phyloP scores from a whole-genome alignment of 2,329 filamentous ascomycete species.

The Arthrobotrys megalospora region DNA sequence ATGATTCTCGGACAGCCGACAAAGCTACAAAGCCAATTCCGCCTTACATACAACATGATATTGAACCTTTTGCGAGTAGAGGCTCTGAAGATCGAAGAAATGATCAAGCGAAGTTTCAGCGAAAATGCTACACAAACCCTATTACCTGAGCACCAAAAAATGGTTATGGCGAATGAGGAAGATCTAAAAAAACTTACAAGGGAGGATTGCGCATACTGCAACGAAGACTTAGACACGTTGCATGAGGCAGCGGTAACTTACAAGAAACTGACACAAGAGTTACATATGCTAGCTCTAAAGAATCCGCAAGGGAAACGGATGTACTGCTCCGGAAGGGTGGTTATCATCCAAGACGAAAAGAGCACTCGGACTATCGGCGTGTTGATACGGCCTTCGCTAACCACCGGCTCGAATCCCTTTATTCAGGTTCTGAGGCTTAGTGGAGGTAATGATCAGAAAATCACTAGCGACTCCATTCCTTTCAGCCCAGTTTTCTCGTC shows the following conservation, averaged over 20 bases:
- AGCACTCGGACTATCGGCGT: conserved; percentile 61
- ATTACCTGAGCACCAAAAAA: conserved; percentile 94
- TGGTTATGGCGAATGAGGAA: conserved; percentile 90
- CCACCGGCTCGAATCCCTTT: conserved; percentile 72
- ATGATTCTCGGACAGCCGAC: conserved; percentile 98
- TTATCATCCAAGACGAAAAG: conserved; percentile 78
- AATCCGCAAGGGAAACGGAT: conserved; percentile 87
- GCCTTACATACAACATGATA: conserved; percentile 99
- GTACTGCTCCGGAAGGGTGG: conserved; percentile 80
- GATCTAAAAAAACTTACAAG: conserved; percentile 91
- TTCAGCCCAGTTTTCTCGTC: conserved; percentile 81
- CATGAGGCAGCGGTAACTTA: conserved; percentile 87
- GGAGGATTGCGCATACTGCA: conserved; percentile 85
- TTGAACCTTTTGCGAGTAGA: conserved; percentile 94
- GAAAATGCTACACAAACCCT: conserved; percentile 97
- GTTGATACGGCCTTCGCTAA: conserved; percentile 71
- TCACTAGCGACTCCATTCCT: conserved; percentile 72
- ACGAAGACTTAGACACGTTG: conserved; percentile 82
- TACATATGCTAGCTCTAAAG: conserved; percentile 82
- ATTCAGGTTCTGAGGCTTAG: conserved; percentile 62
- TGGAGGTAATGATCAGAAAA: conserved; percentile 61
- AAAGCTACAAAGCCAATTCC: conserved; percentile 94
- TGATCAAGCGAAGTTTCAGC: conserved; percentile 99
- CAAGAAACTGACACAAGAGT: conserved; percentile 82
- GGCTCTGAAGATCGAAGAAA: conserved; percentile 97